Conservation (phyloP, 2,329 filamentous ascomycete genomes). For the Cladosporium sp. region DNA sequence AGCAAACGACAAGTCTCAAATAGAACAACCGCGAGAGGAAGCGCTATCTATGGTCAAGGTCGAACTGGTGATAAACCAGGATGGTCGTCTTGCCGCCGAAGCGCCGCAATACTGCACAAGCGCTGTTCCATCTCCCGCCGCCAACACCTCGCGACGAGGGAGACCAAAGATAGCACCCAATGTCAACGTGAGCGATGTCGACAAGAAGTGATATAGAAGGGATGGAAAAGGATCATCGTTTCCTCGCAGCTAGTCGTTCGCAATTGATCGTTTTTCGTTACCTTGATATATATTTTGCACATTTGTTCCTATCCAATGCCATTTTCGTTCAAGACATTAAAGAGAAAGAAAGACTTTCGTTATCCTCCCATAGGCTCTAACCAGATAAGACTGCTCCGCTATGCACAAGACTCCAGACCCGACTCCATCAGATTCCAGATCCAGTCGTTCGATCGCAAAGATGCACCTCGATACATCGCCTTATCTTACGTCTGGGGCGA, state of each 20-base stretch:
- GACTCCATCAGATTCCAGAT: not conserved
- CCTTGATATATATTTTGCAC: not conserved
- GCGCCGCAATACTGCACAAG: not conserved
- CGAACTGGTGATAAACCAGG: too few species aligned
- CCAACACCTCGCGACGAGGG: too few species aligned
- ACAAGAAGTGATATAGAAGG: not conserved
- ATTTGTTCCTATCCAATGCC: not conserved
- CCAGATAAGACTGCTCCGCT: not conserved
- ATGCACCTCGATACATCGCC: constrained; percentile 11
- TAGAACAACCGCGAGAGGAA: too few species aligned
- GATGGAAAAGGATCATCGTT: too few species aligned
- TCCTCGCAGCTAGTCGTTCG: too few species aligned
- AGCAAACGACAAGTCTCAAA: too few species aligned
- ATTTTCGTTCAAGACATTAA: not conserved
- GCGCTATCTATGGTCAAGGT: too few species aligned
- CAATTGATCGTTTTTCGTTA: too few species aligned
- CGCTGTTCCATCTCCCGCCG: not conserved
- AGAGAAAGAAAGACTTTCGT: not conserved
- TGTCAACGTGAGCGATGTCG: not conserved
- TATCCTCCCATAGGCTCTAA: not conserved
- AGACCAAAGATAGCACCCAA: too few species aligned
- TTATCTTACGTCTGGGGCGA: constrained; percentile 14
- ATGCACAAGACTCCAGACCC: not conserved
- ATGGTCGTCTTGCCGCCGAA: not conserved
- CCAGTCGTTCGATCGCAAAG: not conserved